Percentiles rank a stretch among this genome's conserved stretches.
Evolutionary conservation across 495 filamentous ascomycete genomes (phyloP).

Genomic region (Penicillium macrosclerotiorum): DNA sequence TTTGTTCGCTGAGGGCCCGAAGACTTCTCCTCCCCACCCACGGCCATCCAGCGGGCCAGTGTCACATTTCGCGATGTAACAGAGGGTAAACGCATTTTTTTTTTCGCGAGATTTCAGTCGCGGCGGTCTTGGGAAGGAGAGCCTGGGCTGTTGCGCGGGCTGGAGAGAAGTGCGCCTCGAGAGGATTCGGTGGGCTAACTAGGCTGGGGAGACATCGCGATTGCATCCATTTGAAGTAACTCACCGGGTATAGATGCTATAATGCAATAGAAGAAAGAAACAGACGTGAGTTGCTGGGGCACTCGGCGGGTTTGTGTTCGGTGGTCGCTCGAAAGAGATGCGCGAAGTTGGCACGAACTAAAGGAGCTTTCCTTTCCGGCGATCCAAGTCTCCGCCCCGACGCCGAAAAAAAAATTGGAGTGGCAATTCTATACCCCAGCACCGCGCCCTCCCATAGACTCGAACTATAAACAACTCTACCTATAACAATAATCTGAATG

Average conservation of each 20-base stretch:
- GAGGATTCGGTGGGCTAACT: slow-evolving; percentile 11
- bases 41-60: background rate
- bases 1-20: slow-evolving; percentile 9
- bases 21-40: slow-evolving; percentile 10
- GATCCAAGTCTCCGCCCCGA: slow-evolving; percentile 28
- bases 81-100: background rate
- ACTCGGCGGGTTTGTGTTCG: slow-evolving; percentile 16
- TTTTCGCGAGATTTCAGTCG: too few relatives aligned
- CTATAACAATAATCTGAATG: too few relatives aligned
- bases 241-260: slow-evolving; percentile 16
- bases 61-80: background rate
- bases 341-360: slow-evolving; percentile 31
- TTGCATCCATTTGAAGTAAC: slow-evolving; percentile 17
- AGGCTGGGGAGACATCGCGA: slow-evolving; percentile 15
- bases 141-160: slow-evolving; percentile 10
- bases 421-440: slow-evolving; percentile 26
- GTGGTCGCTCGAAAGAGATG: slow-evolving; percentile 17
- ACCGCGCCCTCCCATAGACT: background rate
- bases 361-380: slow-evolving; percentile 37
- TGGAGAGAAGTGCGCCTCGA: slow-evolving; percentile 20
- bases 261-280: background rate
- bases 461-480: background rate
- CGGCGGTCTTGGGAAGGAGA: slow-evolving; percentile 5
- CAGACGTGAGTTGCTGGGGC: slow-evolving; percentile 7
- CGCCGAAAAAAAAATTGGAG: slow-evolving; percentile 29